phyloP scores from a whole-genome alignment of 352 stramenopile genomes.

The Peronospora farinosa region DNA sequence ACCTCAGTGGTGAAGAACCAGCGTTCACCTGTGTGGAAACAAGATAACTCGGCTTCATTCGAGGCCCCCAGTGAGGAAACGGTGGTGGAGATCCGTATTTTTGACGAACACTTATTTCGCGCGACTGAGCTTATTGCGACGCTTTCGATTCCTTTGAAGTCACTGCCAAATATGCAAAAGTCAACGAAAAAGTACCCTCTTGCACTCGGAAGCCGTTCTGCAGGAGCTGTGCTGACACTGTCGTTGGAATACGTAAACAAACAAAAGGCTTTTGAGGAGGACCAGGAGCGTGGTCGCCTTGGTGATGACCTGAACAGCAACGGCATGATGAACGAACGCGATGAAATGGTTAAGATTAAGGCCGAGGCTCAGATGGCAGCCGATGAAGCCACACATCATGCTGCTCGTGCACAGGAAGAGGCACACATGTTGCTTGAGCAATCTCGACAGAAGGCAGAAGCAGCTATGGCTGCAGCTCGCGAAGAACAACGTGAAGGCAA shows the following conservation, averaged over 20 bases:
- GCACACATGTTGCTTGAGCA: constrained; percentile 67
- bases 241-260: constrained; percentile 84
- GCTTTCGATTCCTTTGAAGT: constrained; percentile 73
- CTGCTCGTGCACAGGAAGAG: constrained; percentile 65
- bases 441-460: constrained; percentile 73
- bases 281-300: constrained; percentile 54
- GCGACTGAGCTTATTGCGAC: constrained; percentile 67
- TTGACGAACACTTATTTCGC: constrained; percentile 78
- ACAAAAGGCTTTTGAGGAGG: constrained; percentile 67
- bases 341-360: constrained; percentile 83
- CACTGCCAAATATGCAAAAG: constrained; percentile 81
- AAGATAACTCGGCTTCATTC: constrained; percentile 81
- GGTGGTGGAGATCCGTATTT: constrained; percentile 79
- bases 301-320: constrained; percentile 52
- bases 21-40: constrained; percentile 79
- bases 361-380: constrained; percentile 71
- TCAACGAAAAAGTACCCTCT: constrained; percentile 77
- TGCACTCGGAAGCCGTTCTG: constrained; percentile 69
- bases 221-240: constrained; percentile 67
- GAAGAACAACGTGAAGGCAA: constrained; percentile 79
- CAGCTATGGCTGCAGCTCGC: constrained; percentile 71
- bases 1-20: constrained; percentile 78
- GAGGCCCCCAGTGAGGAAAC: constrained; percentile 71
- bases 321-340: constrained; percentile 64
- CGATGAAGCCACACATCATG: constrained; percentile 71